Percentiles rank a stretch among this genome's conserved stretches.
Conservation (phyloP, 768 basidiomycete species). For the Gymnopilus dilepis region DNA sequence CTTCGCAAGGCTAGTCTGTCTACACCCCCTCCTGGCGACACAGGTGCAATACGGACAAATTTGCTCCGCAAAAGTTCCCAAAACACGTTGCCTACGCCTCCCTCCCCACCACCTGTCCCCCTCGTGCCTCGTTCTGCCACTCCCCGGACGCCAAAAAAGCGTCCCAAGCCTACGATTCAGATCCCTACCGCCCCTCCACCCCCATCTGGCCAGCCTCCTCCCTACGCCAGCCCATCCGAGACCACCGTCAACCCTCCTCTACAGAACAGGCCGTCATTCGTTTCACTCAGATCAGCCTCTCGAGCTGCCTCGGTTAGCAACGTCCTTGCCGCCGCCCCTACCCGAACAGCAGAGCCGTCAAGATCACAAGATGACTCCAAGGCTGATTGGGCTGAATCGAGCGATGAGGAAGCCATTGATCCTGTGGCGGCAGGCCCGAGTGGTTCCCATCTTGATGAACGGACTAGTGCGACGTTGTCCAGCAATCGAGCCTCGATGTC, state of each 20-base stretch:
- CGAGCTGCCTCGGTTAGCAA: constrained; percentile 62
- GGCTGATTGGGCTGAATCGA: constrained; percentile 77
- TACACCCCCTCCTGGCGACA: constrained; percentile 48
- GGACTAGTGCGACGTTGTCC: constrained; percentile 66
- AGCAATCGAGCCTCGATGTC: constrained; percentile 33
- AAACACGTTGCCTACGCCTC: constrained; percentile 34
- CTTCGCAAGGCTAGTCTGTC: constrained; percentile 53
- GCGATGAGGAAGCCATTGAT: constrained; percentile 89
- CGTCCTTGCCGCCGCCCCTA: constrained; percentile 56
- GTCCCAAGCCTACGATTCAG: constrained; percentile 36
- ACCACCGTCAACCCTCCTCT: constrained; percentile 36
- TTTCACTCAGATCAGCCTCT: constrained; percentile 50
- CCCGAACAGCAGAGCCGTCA: constrained; percentile 38
- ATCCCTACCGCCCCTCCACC: constrained; percentile 27
- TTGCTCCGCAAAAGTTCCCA: constrained; percentile 48
- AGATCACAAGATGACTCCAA: constrained; percentile 51
- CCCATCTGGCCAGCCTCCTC: constrained; percentile 65
- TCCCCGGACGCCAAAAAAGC: constrained; percentile 37
- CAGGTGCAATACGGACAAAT: constrained; percentile 30
- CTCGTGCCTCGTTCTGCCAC: constrained; percentile 51
- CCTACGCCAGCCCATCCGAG: constrained; percentile 53
- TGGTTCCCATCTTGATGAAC: constrained; percentile 83
- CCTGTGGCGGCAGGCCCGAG: constrained; percentile 81
- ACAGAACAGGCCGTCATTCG: constrained; percentile 45
- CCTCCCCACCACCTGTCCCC: constrained; percentile 38